Evolutionary conservation across 78 protist genomes (phyloP), one percentile per base, ranked within the genome.

Genomic region (Neovahlkampfia damariscottae): DNA sequence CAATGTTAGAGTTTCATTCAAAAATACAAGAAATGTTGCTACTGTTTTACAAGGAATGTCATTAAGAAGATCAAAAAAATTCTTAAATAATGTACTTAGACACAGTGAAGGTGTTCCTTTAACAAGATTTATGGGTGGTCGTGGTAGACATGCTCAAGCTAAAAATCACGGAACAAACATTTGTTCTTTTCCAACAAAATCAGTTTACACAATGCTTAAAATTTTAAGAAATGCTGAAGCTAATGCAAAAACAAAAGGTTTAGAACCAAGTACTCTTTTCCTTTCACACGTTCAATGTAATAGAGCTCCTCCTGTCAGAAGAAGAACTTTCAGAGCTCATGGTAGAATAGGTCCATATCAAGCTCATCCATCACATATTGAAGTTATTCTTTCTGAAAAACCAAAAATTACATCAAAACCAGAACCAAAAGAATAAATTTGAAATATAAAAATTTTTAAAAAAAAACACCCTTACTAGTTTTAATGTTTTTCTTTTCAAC

Each of bases 241-340:
- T 86, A 91, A 91, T 80, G 94, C 96, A 34, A 90, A 69, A 37
- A 82, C 78, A 40, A 87, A 90, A 88, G 81, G 76, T 5, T 86
- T 92, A 31, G 88, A 91, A 40, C 41, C 40, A 35, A 84, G 84
- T 19, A 72, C 78, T 28, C 73, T 91, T 32, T 50, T 10, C 28
- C 77, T 95, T 67, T 73, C 77, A 1, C 96, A 91, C 90, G 80
- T 89, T 72, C 88, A 82, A 81, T 96, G 91, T 74, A 81, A 93
- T 84, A 82, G 69, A 30, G 98, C 98, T 50, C 90, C 83, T 66
- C 74, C 85, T 81, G 82, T 76, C 79, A 82, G 97, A 76, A 77
- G 98, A 50, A 73, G 97, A 50, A 93, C 96, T 38, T 95, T 90
- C 93, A 87, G 98, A 70, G 98, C 98, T 41, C 98, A 95, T 87